Evolutionary conservation across 2,329 filamentous ascomycete species (phyloP).

Genomic region (Claviceps sp.): DNA sequence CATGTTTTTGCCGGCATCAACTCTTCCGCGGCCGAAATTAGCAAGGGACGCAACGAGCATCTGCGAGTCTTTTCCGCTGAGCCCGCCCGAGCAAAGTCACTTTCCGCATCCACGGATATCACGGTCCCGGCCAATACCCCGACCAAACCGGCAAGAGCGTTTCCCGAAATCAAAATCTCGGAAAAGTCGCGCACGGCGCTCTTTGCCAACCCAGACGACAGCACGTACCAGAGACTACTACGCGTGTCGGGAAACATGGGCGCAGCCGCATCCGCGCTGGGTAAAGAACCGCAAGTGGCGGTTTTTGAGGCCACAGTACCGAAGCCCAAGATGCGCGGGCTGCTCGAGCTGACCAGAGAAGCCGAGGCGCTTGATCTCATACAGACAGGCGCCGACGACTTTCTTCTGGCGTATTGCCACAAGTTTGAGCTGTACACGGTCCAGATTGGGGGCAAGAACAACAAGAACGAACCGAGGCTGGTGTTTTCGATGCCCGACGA

Average conservation of each 20-base stretch:
- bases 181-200: conserved; percentile 40
- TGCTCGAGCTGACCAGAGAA: conserved; percentile 38
- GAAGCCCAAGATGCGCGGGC: conserved; percentile 31
- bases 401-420: conserved; percentile 66
- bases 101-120: conserved; percentile 13
- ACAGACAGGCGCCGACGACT: conserved; percentile 47
- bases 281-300: conserved; percentile 63
- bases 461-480: conserved; percentile 32
- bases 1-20: conserved; percentile 66
- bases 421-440: conserved; percentile 61
- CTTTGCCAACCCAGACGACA: conserved; percentile 35
- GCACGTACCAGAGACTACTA: conserved; percentile 46
- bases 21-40: conserved; percentile 57
- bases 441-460: conserved; percentile 36
- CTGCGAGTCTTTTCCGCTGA: conserved; percentile 61
- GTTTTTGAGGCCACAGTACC: conserved; percentile 53
- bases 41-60: conserved; percentile 70
- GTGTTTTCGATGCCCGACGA: conserved; percentile 44
- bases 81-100: conserved; percentile 17
- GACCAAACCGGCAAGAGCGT: not conserved
- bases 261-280: conserved; percentile 65
- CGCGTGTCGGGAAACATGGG: conserved; percentile 54
- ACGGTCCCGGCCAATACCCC: conserved; percentile 8
- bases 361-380: conserved; percentile 57
- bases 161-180: conserved; percentile 26